Evolutionary conservation across 225 moss, liverwort and hornwort genomes (phyloP).

Genomic region (Ulota crispa): DNA sequence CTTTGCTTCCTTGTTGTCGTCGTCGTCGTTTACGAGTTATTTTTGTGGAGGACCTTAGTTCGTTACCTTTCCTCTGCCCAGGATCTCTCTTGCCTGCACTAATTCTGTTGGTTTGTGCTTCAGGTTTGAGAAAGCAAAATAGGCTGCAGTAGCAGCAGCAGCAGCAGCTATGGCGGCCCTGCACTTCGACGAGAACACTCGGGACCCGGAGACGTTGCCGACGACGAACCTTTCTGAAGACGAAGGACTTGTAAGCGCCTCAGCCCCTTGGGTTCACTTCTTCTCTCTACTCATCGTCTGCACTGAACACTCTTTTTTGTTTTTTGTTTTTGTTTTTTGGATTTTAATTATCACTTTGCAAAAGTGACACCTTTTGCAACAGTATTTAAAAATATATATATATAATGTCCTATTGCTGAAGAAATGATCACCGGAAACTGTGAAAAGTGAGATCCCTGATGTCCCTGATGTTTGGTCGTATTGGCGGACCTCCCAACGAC

Average conservation of each 20-base stretch:
- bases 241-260: constrained; percentile 20
- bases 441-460: neutral
- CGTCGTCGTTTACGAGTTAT: neutral
- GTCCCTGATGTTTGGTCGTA: constrained; percentile 10
- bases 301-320: neutral
- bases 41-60: neutral
- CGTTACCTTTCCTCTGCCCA: neutral
- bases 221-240: constrained; percentile 23
- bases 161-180: constrained; percentile 46
- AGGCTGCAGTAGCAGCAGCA: constrained; percentile 8
- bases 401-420: too few relatives aligned
- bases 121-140: neutral
- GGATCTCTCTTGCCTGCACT: neutral
- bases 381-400: too few relatives aligned
- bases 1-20: neutral
- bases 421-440: too few relatives aligned
- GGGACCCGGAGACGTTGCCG: constrained; percentile 42
- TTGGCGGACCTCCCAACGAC: neutral
- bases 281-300: neutral
- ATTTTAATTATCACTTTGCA: neutral
- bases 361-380: neutral
- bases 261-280: neutral
- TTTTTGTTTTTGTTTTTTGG: neutral
- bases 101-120: neutral
- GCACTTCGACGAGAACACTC: constrained; percentile 56